phyloP scores from a whole-genome alignment of 2,329 filamentous ascomycete genomes.

The Monilinia fructicola region DNA sequence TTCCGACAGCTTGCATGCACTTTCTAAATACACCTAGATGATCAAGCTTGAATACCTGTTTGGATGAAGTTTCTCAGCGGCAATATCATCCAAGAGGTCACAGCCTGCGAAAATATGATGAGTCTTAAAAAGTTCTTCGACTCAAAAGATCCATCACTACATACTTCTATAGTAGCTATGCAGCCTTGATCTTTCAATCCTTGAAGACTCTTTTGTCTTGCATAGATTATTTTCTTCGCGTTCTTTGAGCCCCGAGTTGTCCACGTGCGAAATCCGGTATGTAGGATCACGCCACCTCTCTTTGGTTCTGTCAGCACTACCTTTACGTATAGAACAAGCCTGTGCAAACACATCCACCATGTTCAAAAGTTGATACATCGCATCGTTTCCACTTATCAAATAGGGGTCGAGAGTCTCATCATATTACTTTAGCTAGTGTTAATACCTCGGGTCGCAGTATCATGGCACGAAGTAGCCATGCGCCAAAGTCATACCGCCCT shows the following conservation, averaged over 20 bases:
- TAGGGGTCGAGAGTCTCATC: neutral
- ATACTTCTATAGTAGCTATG: neutral
- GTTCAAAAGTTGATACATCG: neutral
- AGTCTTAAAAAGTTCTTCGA: neutral
- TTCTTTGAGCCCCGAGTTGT: neutral
- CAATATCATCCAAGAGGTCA: neutral
- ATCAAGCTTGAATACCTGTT: neutral
- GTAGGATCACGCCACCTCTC: neutral
- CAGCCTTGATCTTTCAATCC: neutral
- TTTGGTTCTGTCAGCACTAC: neutral
- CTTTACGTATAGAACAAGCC: neutral
- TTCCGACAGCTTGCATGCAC: slow-evolving; percentile 7
- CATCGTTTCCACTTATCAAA: neutral
- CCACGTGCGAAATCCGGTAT: neutral
- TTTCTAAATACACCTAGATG: neutral
- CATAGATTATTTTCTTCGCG: neutral
- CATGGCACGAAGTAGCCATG: neutral
- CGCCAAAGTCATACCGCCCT: neutral
- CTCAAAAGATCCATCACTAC: neutral
- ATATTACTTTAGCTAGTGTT: neutral
- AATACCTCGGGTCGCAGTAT: neutral
- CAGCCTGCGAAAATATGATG: neutral
- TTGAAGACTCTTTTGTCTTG: neutral
- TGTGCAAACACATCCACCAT: neutral
- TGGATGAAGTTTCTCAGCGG: too few relatives aligned